A percentile compares a stretch with the other conserved stretches of the same genome.
Evolutionary conservation across 192 early-diverging fungal species (phyloP).

Genomic region (Glomus cerebriforme): DNA sequence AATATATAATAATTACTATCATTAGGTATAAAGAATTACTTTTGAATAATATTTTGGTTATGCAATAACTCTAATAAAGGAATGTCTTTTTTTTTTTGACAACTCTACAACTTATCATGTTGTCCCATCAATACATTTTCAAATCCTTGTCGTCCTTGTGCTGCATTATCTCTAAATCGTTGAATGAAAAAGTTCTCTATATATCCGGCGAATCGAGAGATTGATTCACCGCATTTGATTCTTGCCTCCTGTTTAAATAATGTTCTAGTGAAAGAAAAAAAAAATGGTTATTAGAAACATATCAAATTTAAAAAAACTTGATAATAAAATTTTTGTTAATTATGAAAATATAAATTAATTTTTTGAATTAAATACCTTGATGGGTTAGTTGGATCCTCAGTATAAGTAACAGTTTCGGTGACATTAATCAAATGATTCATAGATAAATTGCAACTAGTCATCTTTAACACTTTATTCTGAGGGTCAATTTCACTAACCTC

Average conservation of each 20-base stretch:
- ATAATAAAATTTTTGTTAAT: too few species aligned
- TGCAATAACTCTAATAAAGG: neutral
- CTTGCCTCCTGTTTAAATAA: constrained; percentile 82
- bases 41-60: neutral
- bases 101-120: neutral
- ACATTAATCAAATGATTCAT: constrained; percentile 82
- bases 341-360: too few species aligned
- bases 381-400: constrained; percentile 58
- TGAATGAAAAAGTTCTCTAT: constrained; percentile 86
- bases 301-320: too few species aligned
- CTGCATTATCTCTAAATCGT: constrained; percentile 90
- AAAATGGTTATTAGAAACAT: neutral
- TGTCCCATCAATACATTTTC: constrained; percentile 68
- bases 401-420: constrained; percentile 84
- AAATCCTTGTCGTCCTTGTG: constrained; percentile 79
- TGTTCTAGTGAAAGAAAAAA: constrained; percentile 46
- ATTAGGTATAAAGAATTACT: too few species aligned
- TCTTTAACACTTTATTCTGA: constrained; percentile 64
- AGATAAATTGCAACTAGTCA: constrained; percentile 83
- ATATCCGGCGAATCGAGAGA: constrained; percentile 66
- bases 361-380: constrained; percentile 38
- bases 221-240: constrained; percentile 74
- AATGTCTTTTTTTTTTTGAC: neutral
- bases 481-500: constrained; percentile 92
- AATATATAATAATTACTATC: too few species aligned